Evolutionary conservation across 1,284 basidiomycete species (phyloP).

Genomic region (Wallemia mellicola): DNA sequence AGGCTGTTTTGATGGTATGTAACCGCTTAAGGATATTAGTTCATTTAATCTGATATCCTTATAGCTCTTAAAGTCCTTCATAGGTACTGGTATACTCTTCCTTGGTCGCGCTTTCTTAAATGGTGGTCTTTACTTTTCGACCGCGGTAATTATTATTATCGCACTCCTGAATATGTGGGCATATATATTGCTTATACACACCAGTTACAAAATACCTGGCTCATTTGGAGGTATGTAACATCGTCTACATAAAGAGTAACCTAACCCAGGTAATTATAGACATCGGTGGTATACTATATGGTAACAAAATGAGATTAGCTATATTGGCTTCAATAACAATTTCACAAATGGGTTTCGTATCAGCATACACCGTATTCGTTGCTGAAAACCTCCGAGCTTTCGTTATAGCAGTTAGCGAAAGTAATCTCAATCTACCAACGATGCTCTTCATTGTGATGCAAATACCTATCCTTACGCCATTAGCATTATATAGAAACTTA

Average conservation of each 20-base stretch:
- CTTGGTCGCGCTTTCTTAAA: constrained; percentile 91
- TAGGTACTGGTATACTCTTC: constrained; percentile 87
- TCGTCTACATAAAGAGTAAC: constrained; percentile 2
- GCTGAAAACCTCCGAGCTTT: constrained; percentile 65
- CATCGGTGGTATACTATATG: constrained; percentile 76
- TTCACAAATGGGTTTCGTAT: constrained; percentile 41
- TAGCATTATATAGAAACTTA: constrained; percentile 59
- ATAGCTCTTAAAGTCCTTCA: constrained; percentile 82
- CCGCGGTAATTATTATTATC: constrained; percentile 44
- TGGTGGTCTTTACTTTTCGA: constrained; percentile 75
- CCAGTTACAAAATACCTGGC: constrained; percentile 65
- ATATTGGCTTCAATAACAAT: constrained; percentile 67
- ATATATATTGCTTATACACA: constrained; percentile 68
- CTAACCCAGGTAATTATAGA: constrained; percentile 24
- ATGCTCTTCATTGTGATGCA: constrained; percentile 58
- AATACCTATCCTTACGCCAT: constrained; percentile 54
- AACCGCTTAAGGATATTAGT: too few species aligned
- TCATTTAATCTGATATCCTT: too few species aligned
- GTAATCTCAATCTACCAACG: constrained; percentile 35
- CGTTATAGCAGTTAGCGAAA: constrained; percentile 53
- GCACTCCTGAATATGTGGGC: constrained; percentile 73
- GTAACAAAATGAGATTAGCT: constrained; percentile 63
- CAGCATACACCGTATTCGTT: constrained; percentile 77
- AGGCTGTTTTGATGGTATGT: constrained; percentile 76
- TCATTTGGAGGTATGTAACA: constrained; percentile 50